Base-by-base conservation (phyloP, 2,329 filamentous ascomycete species). In the Microthyrium microscopicum region DNA sequence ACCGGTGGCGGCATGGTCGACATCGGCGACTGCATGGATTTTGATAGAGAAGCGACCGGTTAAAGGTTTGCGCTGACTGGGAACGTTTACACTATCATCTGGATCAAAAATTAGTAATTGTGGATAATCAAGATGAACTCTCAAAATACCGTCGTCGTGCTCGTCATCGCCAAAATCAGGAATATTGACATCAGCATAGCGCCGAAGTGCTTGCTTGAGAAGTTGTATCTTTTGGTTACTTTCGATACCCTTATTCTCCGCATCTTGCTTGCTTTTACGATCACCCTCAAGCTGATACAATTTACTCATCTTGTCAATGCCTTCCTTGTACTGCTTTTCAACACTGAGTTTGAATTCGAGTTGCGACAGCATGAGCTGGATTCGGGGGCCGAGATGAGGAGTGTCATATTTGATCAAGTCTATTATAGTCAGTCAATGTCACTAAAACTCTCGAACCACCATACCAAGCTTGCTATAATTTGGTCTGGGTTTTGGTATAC, bases 351-450 rank as follows among this genome's bases (percentile, higher is more conserved):
- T 98, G 64, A 98, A 98, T 57, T 95, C 84, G 42, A 98, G 77
- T 56, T 98, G 89, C 30, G 89, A 92, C 50, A 98, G 65, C 89
- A 98, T 98, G 49, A 95, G 79, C 61, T 98, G 89, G 49, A 98
- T 98, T 45, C 91, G 84, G 39, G 89, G 87, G 21, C 89, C 89
- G 41, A 98, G 75, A 54, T 94, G 82, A 13, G 81, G 80, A 20
- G 85, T 94, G 53, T 98, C 89, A 59, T 91, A 93, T 72, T 95
- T 95, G 62, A 98, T 94, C 41, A 98, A 65, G 58, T 98, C 89
- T 94, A 44, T 28, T 39, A 3, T 13, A 27, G 22, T 25, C 9
- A 9, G 9, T 13, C 9, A 25, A 9, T 25, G 27, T 29, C 11
- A 8, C 8, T 16, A 21, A 11, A 20, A 34, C 19, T 20, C 29